A percentile compares a stretch with the other conserved stretches of the same genome.
Conservation (phyloP, 2,329 filamentous ascomycete species). For the Penicillium expansum region DNA sequence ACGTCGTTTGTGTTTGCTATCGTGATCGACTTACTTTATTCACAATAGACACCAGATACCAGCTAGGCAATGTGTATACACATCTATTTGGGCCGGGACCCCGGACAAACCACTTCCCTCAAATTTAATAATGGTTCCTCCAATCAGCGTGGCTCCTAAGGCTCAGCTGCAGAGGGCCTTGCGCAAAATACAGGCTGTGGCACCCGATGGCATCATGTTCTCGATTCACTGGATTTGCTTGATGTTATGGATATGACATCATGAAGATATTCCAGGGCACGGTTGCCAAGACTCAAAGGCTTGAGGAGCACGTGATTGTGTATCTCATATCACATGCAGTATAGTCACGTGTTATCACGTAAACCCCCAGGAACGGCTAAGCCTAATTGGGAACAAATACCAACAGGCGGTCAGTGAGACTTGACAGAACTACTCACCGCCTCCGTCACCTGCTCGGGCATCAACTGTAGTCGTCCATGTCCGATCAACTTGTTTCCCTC, state of each 20-base stretch:
- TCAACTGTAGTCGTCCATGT: neutral
- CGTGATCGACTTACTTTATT: neutral
- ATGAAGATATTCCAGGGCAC: too few relatives aligned
- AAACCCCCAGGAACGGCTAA: too few relatives aligned
- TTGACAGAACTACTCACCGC: conserved; percentile 3
- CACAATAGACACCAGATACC: neutral
- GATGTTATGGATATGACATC: neutral
- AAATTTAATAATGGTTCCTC: neutral
- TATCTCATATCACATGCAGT: too few relatives aligned
- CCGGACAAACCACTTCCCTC: too few relatives aligned
- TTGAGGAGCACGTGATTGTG: too few relatives aligned
- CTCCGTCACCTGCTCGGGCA: conserved; percentile 6
- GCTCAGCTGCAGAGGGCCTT: neutral
- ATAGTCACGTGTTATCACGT: too few relatives aligned
- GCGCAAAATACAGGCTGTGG: neutral
- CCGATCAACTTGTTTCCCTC: neutral
- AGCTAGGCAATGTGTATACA: neutral
- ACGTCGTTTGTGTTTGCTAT: conserved; percentile 17
- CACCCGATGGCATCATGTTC: neutral
- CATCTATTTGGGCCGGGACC: neutral
- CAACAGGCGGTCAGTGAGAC: neutral
- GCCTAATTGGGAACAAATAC: neutral
- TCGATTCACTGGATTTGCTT: neutral
- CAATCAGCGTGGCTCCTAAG: neutral
- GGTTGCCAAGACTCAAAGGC: too few relatives aligned